These are phyloP conservation scores for Fusarium goolgardi DNA, from an alignment of 2,329 filamentous ascomycete species.

Conservation along the genomic window DNA sequence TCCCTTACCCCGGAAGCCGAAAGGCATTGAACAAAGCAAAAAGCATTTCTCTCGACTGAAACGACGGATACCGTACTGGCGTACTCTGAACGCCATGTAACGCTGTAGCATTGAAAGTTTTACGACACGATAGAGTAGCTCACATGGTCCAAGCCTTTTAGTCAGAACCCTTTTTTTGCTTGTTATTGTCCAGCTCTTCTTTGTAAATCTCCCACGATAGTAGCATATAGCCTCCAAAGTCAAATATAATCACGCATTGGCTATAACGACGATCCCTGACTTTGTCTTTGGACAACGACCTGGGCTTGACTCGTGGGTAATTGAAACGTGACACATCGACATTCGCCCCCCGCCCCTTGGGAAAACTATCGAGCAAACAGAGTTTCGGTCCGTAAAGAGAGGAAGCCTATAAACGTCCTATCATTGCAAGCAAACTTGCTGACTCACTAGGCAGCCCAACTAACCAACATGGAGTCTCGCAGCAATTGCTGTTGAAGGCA, in stretches of 20 bases:
- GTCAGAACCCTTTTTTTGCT: not conserved
- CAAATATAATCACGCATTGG: not conserved
- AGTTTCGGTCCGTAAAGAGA: slow-evolving; percentile 28
- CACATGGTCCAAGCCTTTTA: slow-evolving; percentile 14
- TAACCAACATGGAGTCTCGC: slow-evolving; percentile 1
- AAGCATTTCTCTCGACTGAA: not conserved
- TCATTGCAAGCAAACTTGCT: slow-evolving; percentile 2
- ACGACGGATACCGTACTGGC: not conserved
- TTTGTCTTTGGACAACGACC: not conserved
- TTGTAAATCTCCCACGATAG: slow-evolving; percentile 15
- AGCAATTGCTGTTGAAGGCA: slow-evolving; percentile 15
- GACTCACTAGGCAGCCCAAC: not conserved
- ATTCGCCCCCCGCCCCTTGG: slow-evolving; percentile 1
- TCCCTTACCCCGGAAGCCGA: not conserved
- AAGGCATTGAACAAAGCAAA: not conserved
- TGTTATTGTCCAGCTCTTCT: slow-evolving; percentile 4
- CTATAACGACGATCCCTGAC: slow-evolving; percentile 21
- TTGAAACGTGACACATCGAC: slow-evolving; percentile 25
- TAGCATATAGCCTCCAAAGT: slow-evolving; percentile 20
- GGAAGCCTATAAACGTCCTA: not conserved
- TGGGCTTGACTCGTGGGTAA: slow-evolving; percentile 28
- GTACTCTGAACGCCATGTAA: not conserved
- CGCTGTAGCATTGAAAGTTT: not conserved
- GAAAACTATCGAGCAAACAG: slow-evolving; percentile 25
- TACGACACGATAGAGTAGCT: slow-evolving; percentile 12